These are phyloP conservation scores for Tricholoma sp. DNA, from an alignment of 768 basidiomycete species.

Conservation along the genomic window DNA sequence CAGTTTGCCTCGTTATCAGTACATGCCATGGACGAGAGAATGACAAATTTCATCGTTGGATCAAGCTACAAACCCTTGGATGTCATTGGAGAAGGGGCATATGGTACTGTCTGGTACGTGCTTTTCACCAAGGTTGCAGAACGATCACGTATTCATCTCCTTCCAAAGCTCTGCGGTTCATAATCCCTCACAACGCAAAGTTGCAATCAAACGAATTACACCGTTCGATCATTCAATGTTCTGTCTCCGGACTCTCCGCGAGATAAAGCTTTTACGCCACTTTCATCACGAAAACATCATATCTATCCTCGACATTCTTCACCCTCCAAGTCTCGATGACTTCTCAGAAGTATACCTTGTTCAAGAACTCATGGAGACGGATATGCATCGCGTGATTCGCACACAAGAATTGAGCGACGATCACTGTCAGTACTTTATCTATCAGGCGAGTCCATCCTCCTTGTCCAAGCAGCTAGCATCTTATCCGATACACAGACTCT, in stretches of 20 bases:
- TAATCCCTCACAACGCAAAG: constrained; percentile 69
- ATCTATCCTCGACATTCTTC: constrained; percentile 89
- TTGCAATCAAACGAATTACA: constrained; percentile 94
- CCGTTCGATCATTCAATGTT: constrained; percentile 97
- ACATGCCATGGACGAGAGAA: constrained; percentile 16
- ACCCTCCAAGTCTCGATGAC: constrained; percentile 64
- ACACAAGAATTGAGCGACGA: constrained; percentile 94
- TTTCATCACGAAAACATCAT: constrained; percentile 89
- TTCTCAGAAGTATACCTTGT: constrained; percentile 79
- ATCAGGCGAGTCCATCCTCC: constrained; percentile 55
- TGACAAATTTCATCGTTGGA: constrained; percentile 45
- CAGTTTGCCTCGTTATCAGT: not conserved
- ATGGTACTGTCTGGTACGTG: constrained; percentile 76
- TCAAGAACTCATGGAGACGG: constrained; percentile 85
- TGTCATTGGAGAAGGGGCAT: constrained; percentile 92
- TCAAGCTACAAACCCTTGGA: constrained; percentile 68
- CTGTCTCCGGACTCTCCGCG: constrained; percentile 76
- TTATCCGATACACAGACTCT: constrained; percentile 52
- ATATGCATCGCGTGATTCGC: constrained; percentile 93
- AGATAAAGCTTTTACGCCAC: constrained; percentile 91
- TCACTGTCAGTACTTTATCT: constrained; percentile 96
- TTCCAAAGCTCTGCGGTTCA: constrained; percentile 66
- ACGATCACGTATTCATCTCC: constrained; percentile 12
- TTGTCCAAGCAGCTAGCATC: not conserved
- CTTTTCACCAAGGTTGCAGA: not conserved